Conservation (phyloP, 257 asterid genomes). For the Solanum megistacrolobum region DNA sequence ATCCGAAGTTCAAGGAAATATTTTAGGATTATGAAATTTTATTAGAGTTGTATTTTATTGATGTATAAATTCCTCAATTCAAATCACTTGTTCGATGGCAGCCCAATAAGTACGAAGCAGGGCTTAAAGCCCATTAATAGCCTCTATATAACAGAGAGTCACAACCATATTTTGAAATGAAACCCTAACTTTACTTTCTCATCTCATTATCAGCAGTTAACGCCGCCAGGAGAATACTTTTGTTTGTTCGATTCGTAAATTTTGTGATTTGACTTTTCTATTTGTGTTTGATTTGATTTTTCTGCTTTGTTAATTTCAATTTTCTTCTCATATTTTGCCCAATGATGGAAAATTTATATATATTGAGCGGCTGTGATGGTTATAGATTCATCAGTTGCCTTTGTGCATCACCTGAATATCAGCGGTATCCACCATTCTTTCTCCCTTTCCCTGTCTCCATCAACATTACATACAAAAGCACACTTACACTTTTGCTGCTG, state of each 20-base stretch:
- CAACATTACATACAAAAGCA: background rate
- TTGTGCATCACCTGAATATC: conserved; percentile 27
- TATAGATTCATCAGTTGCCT: conserved; percentile 33
- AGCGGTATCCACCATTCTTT: background rate
- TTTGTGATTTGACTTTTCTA: background rate
- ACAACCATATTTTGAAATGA: accelerated
- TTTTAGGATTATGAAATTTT: background rate
- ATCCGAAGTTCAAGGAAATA: background rate
- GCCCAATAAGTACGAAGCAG: background rate
- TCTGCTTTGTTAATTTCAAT: background rate
- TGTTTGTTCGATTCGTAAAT: background rate
- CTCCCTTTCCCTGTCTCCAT: background rate
- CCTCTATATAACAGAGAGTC: background rate
- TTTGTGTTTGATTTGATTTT: background rate
- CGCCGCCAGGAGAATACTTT: background rate
- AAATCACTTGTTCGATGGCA: background rate
- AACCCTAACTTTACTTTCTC: background rate
- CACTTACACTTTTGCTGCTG: conserved; percentile 1
- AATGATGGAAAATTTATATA: conserved; percentile 15
- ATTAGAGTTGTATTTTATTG: background rate
- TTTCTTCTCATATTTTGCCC: background rate
- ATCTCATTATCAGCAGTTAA: background rate
- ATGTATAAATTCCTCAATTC: background rate
- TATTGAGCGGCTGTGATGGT: conserved; percentile 29
- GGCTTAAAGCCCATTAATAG: background rate